Conservation (phyloP, 108 stramenopile genomes). For the Conticribra weissflogii region DNA sequence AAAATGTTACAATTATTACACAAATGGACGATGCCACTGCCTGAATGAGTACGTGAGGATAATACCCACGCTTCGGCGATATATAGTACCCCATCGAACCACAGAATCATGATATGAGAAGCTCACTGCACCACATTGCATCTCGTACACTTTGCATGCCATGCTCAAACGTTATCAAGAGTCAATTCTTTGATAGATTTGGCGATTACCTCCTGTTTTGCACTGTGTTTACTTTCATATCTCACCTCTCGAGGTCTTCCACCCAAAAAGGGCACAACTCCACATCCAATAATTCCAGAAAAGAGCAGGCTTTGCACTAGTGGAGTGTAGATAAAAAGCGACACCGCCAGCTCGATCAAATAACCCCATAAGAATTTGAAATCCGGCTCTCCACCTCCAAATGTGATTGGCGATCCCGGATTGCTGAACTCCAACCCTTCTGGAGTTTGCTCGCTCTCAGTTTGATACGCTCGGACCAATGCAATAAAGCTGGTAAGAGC, state of each 20-base stretch:
- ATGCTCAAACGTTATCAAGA: too few relatives aligned
- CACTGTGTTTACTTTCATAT: too few relatives aligned
- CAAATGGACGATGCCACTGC: too few relatives aligned
- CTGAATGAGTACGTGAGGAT: too few relatives aligned
- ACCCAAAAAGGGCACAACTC: constrained; percentile 38
- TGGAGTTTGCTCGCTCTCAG: not conserved
- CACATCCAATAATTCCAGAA: constrained; percentile 49
- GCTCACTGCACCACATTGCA: too few relatives aligned
- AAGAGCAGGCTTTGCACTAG: constrained; percentile 39
- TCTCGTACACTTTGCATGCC: too few relatives aligned
- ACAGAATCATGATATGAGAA: too few relatives aligned
- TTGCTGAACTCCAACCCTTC: not conserved
- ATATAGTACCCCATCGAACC: too few relatives aligned
- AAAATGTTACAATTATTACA: too few relatives aligned
- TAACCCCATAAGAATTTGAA: constrained; percentile 41
- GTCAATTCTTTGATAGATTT: too few relatives aligned
- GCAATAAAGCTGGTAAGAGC: constrained; percentile 26
- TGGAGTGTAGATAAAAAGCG: constrained; percentile 45
- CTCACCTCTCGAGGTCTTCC: constrained; percentile 39
- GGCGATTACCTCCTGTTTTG: too few relatives aligned
- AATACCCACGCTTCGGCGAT: too few relatives aligned
- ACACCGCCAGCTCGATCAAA: constrained; percentile 38
- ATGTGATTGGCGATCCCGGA: not conserved
- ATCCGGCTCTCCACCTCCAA: constrained; percentile 13
- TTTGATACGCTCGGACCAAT: constrained; percentile 26